Conservation (phyloP, 139 green algal species). For the Desmodesmus armatus region DNA sequence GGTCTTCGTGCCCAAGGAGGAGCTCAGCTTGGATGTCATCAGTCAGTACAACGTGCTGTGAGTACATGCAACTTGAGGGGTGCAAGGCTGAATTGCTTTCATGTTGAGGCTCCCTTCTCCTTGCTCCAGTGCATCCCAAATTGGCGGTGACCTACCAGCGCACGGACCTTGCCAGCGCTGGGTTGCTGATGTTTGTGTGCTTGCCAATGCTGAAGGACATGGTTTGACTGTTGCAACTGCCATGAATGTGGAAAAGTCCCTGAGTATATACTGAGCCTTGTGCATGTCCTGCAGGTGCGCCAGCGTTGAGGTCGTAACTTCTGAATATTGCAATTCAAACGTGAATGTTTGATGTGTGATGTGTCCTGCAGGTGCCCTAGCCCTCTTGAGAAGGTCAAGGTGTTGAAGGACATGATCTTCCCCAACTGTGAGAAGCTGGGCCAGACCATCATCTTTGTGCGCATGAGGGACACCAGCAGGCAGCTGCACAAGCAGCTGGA, state of each 20-base stretch:
- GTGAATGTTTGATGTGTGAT: not conserved
- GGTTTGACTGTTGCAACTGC: not conserved
- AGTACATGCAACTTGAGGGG: not conserved
- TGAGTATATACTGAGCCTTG: too few relatives aligned
- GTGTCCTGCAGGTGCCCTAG: constrained; percentile 71
- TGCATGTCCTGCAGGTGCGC: too few relatives aligned
- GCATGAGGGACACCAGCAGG: constrained; percentile 73
- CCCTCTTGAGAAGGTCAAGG: constrained; percentile 81
- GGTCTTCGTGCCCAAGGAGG: constrained; percentile 92
- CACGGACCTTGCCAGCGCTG: too few relatives aligned
- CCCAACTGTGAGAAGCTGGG: constrained; percentile 95
- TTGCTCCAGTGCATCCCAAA: too few relatives aligned
- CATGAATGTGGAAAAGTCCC: not conserved
- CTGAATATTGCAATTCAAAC: too few relatives aligned
- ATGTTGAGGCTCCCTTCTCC: too few relatives aligned
- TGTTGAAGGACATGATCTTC: constrained; percentile 95
- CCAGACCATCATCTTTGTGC: constrained; percentile 99
- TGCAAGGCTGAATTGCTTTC: not conserved
- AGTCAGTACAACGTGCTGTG: constrained; percentile 95
- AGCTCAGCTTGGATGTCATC: constrained; percentile 97
- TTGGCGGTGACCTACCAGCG: too few relatives aligned
- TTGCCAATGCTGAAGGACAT: not conserved
- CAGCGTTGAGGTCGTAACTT: too few relatives aligned
- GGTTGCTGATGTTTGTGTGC: not conserved
- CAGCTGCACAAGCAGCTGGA: constrained; percentile 77